These are phyloP conservation scores for Coccomyxa subellipsoidea DNA, from an alignment of 163 green algal genomes.

Conservation along the genomic window DNA sequence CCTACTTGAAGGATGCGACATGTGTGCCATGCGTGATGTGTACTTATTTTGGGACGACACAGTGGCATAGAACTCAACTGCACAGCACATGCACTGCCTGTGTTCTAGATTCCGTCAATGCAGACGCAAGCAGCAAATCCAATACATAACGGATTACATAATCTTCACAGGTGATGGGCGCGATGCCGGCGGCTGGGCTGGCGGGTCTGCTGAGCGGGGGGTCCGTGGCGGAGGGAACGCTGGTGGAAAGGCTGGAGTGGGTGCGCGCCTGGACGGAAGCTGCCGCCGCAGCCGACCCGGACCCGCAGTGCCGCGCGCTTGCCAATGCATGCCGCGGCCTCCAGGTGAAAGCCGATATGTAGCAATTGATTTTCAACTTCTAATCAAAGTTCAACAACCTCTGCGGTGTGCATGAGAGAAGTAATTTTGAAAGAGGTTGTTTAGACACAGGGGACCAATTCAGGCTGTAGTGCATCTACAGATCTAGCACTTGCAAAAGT, in stretches of 20 bases:
- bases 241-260: conserved; percentile 63
- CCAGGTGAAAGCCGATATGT: conserved; percentile 21
- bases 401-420: not conserved
- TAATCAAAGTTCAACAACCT: not conserved
- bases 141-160: no score
- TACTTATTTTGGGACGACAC: no score
- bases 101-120: no score
- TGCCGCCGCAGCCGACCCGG: conserved; percentile 30
- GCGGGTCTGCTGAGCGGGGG: conserved; percentile 48
- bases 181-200: conserved; percentile 51
- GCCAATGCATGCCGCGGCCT: conserved; percentile 34
- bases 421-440: no score
- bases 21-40: conserved; percentile 8
- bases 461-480: no score
- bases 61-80: no score
- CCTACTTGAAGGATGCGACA: no score
- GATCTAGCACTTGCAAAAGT: no score
- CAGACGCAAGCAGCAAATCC: no score
- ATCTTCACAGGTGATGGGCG: conserved; percentile 51
- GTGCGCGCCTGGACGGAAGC: conserved; percentile 44
- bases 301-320: conserved; percentile 40
- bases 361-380: no score
- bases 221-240: conserved; percentile 23
- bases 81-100: no score
- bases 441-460: no score